A percentile compares a stretch with the other conserved stretches of the same genome.
phyloP scores from a whole-genome alignment of 2,329 filamentous ascomycete species.

The Fusarium nurragi region DNA sequence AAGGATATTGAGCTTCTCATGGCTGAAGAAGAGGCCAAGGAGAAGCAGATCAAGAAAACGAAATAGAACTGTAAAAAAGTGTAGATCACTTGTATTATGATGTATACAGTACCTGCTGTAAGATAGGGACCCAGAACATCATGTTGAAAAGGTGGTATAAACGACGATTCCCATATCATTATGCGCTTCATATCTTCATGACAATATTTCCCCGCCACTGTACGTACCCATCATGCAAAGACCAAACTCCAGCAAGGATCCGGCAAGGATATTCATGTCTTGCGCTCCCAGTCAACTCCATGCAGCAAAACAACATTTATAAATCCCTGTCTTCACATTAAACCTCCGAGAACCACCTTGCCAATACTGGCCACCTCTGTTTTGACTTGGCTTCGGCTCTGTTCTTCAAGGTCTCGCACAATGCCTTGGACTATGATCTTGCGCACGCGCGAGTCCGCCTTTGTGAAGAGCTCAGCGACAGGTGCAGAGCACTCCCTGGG shows the following conservation, averaged over 20 bases:
- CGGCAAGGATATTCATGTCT: conserved; percentile 35
- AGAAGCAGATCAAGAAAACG: conserved; percentile 21
- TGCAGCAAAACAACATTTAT: background rate
- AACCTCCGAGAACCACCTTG: conserved; percentile 86
- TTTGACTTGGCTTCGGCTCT: conserved; percentile 78
- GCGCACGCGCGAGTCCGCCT: conserved; percentile 84
- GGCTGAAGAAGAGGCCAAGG: conserved; percentile 64
- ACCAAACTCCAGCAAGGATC: conserved; percentile 36
- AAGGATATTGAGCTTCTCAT: conserved; percentile 78
- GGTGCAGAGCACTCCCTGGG: conserved; percentile 75
- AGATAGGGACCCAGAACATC: conserved; percentile 11
- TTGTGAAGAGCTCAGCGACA: conserved; percentile 86
- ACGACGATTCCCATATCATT: conserved; percentile 19
- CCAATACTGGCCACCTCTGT: conserved; percentile 86
- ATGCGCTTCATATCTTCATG: conserved; percentile 25
- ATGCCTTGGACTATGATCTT: conserved; percentile 90
- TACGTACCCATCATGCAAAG: conserved; percentile 7
- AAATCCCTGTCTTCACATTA: conserved; percentile 65
- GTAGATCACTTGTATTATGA: conserved; percentile 27
- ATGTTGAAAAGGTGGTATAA: conserved; percentile 8
- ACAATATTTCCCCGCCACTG: background rate
- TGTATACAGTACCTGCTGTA: conserved; percentile 31
- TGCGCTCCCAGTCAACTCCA: conserved; percentile 36
- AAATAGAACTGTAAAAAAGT: conserved; percentile 10
- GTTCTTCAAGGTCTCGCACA: conserved; percentile 93